Evolutionary conservation across 495 filamentous ascomycete genomes (phyloP).

Genomic region (Annulohypoxylon bovei): DNA sequence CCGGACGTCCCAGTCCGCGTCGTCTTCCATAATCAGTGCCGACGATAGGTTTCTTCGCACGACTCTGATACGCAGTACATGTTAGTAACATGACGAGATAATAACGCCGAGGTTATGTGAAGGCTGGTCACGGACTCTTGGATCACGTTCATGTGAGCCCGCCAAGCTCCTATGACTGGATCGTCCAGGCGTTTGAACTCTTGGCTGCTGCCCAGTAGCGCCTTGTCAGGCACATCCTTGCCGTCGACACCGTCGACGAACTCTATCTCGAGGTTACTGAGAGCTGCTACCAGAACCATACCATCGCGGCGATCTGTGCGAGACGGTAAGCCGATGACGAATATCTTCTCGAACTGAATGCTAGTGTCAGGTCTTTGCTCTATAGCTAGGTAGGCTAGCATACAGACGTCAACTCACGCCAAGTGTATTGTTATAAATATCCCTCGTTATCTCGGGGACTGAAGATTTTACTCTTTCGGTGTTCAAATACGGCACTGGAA

Average conservation of each 20-base stretch:
- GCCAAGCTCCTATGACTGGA: constrained; percentile 38
- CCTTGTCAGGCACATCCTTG: constrained; percentile 50
- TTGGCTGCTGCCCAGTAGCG: constrained; percentile 43
- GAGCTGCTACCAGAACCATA: constrained; percentile 58
- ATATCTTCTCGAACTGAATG: constrained; percentile 63
- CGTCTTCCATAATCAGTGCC: constrained; percentile 67
- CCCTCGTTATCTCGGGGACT: neutral
- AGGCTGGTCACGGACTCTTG: constrained; percentile 37
- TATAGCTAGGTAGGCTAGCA: neutral
- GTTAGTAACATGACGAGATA: neutral
- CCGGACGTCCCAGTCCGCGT: constrained; percentile 66
- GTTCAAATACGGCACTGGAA: constrained; percentile 10
- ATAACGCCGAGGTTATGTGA: neutral
- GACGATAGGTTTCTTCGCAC: constrained; percentile 57
- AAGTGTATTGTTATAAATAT: constrained; percentile 39
- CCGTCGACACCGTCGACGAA: constrained; percentile 59
- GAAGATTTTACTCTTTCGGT: neutral
- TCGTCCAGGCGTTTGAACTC: constrained; percentile 22
- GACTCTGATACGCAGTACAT: constrained; percentile 41
- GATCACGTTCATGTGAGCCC: constrained; percentile 44
- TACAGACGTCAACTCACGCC: constrained; percentile 24
- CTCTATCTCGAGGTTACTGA: constrained; percentile 60
- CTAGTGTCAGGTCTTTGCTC: neutral
- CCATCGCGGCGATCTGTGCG: constrained; percentile 66
- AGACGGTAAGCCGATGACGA: constrained; percentile 61